Conservation (phyloP, 164 flowering plant species). For the Tetrastigma voinierianum region DNA sequence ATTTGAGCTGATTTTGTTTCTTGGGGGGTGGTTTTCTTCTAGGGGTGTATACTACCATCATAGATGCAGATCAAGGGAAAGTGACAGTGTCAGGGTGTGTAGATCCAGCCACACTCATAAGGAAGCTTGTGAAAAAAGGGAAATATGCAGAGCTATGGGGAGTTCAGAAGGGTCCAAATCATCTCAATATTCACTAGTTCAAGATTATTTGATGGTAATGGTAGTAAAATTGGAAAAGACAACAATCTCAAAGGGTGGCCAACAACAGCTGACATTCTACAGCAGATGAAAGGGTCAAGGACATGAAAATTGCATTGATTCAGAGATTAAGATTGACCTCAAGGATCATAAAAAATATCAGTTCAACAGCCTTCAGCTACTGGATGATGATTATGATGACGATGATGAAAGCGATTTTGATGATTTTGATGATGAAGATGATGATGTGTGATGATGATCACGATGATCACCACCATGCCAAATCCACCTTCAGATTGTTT, state of each 20-base stretch:
- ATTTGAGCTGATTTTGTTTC: background rate
- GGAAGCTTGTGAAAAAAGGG: slow-evolving; percentile 58
- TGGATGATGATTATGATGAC: slow-evolving; percentile 15
- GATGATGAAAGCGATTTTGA: slow-evolving; percentile 19
- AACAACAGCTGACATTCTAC: slow-evolving; percentile 16
- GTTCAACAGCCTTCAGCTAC: slow-evolving; percentile 34
- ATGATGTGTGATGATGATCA: slow-evolving; percentile 34
- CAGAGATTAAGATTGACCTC: slow-evolving; percentile 31
- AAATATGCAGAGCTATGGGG: slow-evolving; percentile 72
- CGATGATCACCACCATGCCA: slow-evolving; percentile 39
- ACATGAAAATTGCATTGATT: slow-evolving; percentile 11
- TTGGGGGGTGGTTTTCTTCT: slow-evolving; percentile 1
- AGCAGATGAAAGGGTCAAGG: slow-evolving; percentile 25
- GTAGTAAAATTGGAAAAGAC: slow-evolving; percentile 18
- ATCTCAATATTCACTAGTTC: slow-evolving; percentile 35
- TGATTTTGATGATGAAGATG: slow-evolving; percentile 31
- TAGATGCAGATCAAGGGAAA: slow-evolving; percentile 62
- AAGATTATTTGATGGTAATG: slow-evolving; percentile 40
- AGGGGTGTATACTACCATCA: slow-evolving; percentile 46
- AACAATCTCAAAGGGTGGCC: slow-evolving; percentile 29
- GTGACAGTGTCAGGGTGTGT: slow-evolving; percentile 61
- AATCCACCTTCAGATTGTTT: slow-evolving; percentile 9
- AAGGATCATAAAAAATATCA: slow-evolving; percentile 53
- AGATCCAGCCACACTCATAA: slow-evolving; percentile 50
- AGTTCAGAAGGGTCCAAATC: slow-evolving; percentile 20